Evolutionary conservation across 192 early-diverging fungal genomes (phyloP), one percentile per base, ranked within the genome.

Genomic region (Linderina pennispora): DNA sequence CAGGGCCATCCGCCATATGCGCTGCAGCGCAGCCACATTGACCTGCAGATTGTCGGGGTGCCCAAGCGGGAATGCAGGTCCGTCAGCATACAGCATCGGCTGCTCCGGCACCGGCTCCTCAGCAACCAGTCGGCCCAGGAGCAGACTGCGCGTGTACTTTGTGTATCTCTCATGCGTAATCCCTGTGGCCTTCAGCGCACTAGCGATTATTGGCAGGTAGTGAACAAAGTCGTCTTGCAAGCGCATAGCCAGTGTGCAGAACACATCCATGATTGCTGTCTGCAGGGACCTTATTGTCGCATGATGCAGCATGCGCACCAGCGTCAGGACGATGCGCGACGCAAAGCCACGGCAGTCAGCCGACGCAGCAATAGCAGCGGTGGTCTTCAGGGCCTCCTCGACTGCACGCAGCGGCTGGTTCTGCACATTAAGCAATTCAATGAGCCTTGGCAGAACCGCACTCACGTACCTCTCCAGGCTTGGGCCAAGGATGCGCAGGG

Each of bases 381-480:
- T 81, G 23, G 87, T 86, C 36, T 69, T 59, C 16, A 95, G 85
- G 3, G 91, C 83, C 11, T 80, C 62, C 42, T 76, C 79, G 18
- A 86, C 73, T 28, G 94, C 52, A 16, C 48, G 51, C 13, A 70
- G 40, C 0, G 87, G 80, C 2, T 74, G 69, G 23, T 85, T 83
- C 0, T 78, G 50, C 24, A 76, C 75, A 41, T 91, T 89, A 54
- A 97, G 84, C 24, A 90, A 74, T 35, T 73, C 65, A 22, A 97
- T 85, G 14, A 98, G 74, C 4, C 83, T 80, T 10, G 91, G 94
- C 53, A 97, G 82, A 22, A 98, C 83, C 23, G 97, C 66, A 59
- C 91, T 88, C 73, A 98, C 75, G 50, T 92, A 94, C 31, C 94
- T 90, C 58, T 97, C 93, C 33, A 98, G 81, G 53, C 91, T 94